Evolutionary conservation across 176 grass and related monocot species (phyloP).

Genomic region (Olyra latifolia): DNA sequence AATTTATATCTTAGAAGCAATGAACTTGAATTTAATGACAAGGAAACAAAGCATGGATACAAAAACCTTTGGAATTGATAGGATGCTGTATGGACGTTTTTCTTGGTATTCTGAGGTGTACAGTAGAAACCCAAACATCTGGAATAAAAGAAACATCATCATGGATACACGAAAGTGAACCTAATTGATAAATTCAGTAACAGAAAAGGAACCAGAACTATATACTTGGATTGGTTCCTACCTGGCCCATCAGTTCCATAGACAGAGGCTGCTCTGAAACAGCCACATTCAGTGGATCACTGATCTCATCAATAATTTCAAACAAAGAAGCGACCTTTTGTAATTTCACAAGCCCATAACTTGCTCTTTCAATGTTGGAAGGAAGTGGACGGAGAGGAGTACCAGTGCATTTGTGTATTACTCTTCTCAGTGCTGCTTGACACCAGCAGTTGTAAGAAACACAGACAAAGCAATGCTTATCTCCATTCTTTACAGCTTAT

Average conservation of each 20-base stretch:
- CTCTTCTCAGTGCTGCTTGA: conserved; percentile 78
- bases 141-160: conserved; percentile 47
- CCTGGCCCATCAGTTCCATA: conserved; percentile 87
- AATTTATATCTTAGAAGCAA: conserved; percentile 36
- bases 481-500: too few relatives aligned
- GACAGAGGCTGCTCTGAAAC: conserved; percentile 76
- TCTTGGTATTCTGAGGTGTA: conserved; percentile 67
- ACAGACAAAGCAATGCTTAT: conserved; percentile 10
- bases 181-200: conserved; percentile 12
- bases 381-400: conserved; percentile 60
- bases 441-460: conserved; percentile 20
- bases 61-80: conserved; percentile 81
- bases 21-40: conserved; percentile 10
- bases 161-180: conserved; percentile 19
- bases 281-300: conserved; percentile 52
- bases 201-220: not conserved
- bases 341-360: conserved; percentile 68
- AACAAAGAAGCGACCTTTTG: conserved; percentile 65
- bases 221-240: conserved; percentile 26
- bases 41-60: not conserved
- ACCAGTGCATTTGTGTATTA: conserved; percentile 67
- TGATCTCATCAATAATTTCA: conserved; percentile 58
- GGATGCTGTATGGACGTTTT: conserved; percentile 48
- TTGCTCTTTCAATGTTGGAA: conserved; percentile 62
- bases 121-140: conserved; percentile 95